phyloP scores from a whole-genome alignment of 176 grass and related monocot species.

The Cenchrus fungigraminus region DNA sequence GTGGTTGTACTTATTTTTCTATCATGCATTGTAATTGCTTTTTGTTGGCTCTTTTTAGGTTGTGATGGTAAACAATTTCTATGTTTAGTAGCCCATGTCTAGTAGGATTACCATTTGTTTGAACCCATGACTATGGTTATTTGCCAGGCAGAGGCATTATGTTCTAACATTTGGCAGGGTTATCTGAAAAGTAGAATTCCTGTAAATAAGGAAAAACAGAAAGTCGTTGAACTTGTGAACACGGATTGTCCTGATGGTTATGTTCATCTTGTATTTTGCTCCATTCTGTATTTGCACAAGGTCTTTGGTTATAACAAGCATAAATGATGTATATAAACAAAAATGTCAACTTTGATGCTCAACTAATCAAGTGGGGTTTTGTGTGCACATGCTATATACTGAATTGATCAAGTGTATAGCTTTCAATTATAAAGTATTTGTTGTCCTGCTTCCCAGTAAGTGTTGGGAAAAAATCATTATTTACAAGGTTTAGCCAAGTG shows the following conservation, averaged over 20 bases:
- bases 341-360: not conserved
- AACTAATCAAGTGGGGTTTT: not conserved
- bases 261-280: too few species aligned
- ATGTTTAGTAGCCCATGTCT: not conserved
- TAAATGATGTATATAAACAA: too few species aligned
- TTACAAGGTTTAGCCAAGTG: not conserved
- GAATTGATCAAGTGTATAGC: not conserved
- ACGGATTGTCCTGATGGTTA: not conserved
- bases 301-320: too few species aligned
- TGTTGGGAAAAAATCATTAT: not conserved
- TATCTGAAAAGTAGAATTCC: not conserved
- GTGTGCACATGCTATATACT: not conserved
- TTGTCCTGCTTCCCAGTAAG: not conserved
- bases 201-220: not conserved
- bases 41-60: not conserved
- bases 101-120: not conserved
- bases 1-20: not conserved
- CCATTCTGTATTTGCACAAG: too few species aligned
- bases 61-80: not conserved
- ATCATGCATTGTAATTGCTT: conserved; percentile 7
- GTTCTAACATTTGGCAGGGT: not conserved
- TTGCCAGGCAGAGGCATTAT: not conserved
- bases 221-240: not conserved
- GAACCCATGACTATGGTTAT: conserved; percentile 6
- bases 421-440: not conserved